Percentiles rank a stretch among this genome's conserved stretches.
These are phyloP conservation scores for Arthrobotrys conoides DNA, from an alignment of 2,329 filamentous ascomycete genomes.

Conservation along the genomic window DNA sequence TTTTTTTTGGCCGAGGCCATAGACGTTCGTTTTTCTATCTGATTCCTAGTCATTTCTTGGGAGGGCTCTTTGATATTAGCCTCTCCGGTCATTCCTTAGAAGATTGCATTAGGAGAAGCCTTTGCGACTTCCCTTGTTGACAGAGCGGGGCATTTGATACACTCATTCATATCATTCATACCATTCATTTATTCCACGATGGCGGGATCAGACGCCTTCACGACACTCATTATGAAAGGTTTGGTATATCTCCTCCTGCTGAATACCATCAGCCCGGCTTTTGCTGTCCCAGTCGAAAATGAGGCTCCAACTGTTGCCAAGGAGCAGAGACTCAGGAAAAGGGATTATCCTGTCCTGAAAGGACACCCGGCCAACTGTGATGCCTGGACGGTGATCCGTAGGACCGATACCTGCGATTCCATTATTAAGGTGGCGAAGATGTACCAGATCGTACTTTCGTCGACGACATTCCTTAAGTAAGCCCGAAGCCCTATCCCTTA, in stretches of 20 bases:
- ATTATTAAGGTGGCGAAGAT: slow-evolving; percentile 17
- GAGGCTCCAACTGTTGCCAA: slow-evolving; percentile 14
- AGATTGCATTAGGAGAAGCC: slow-evolving; percentile 1
- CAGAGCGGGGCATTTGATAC: slow-evolving; percentile 1
- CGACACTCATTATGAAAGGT: slow-evolving; percentile 41
- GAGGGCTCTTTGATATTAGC: neutral
- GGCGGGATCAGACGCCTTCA: slow-evolving; percentile 23
- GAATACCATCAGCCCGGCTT: slow-evolving; percentile 23
- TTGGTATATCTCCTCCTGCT: slow-evolving; percentile 28
- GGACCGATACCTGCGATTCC: slow-evolving; percentile 39
- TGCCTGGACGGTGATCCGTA: slow-evolving; percentile 35
- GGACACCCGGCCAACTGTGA: slow-evolving; percentile 31
- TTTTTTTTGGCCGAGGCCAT: slow-evolving; percentile 32
- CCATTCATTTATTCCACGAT: slow-evolving; percentile 34
- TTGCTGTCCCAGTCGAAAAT: slow-evolving; percentile 19
- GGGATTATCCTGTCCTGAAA: slow-evolving; percentile 1
- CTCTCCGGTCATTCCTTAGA: slow-evolving; percentile 18
- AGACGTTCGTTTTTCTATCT: slow-evolving; percentile 19
- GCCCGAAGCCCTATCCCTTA: neutral
- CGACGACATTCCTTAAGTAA: slow-evolving; percentile 34
- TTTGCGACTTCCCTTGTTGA: neutral
- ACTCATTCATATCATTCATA: slow-evolving; percentile 12
- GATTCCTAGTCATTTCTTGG: neutral
- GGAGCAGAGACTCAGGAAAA: slow-evolving; percentile 17
- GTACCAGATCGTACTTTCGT: slow-evolving; percentile 14